A percentile compares a stretch with the other conserved stretches of the same genome.
Evolutionary conservation across 2,329 filamentous ascomycete genomes (phyloP).

Genomic region (Elsinoe arachidis): DNA sequence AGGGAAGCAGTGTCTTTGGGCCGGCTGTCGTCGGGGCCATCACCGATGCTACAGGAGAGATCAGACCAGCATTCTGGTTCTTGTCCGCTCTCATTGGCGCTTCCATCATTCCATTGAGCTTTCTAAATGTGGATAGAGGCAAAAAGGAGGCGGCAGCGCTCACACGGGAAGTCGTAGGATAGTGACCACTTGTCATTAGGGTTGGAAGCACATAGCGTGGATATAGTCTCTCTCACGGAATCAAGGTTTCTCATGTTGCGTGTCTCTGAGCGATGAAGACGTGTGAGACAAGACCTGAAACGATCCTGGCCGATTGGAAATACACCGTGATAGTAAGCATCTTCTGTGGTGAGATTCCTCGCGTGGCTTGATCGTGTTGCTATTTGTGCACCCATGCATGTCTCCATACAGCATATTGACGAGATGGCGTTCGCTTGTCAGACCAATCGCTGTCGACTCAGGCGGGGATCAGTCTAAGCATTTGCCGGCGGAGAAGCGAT

Average conservation of each 20-base stretch:
- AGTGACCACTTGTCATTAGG: not conserved
- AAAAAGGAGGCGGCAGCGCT: slow-evolving; percentile 35
- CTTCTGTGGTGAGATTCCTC: not conserved
- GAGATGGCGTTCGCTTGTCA: not conserved
- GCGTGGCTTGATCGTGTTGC: not conserved
- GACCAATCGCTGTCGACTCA: not conserved
- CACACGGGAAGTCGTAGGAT: slow-evolving; percentile 25
- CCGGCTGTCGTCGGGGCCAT: slow-evolving; percentile 90
- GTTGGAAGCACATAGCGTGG: not conserved
- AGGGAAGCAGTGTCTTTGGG: slow-evolving; percentile 87
- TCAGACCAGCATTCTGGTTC: slow-evolving; percentile 73
- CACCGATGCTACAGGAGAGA: slow-evolving; percentile 57
- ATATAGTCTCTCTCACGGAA: not conserved
- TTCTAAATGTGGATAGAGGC: slow-evolving; percentile 67
- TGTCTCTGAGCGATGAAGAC: too few species aligned
- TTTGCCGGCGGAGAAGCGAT: not conserved
- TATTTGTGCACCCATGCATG: not conserved
- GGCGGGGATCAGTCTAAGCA: not conserved
- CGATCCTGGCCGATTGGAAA: too few species aligned
- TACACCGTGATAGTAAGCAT: too few species aligned
- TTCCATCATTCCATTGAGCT: slow-evolving; percentile 73
- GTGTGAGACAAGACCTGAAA: too few species aligned
- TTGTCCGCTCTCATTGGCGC: slow-evolving; percentile 74
- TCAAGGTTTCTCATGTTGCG: not conserved
- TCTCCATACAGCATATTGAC: not conserved